phyloP scores from a whole-genome alignment of 306 rosid genomes.

The Erythrophleum fordii region DNA sequence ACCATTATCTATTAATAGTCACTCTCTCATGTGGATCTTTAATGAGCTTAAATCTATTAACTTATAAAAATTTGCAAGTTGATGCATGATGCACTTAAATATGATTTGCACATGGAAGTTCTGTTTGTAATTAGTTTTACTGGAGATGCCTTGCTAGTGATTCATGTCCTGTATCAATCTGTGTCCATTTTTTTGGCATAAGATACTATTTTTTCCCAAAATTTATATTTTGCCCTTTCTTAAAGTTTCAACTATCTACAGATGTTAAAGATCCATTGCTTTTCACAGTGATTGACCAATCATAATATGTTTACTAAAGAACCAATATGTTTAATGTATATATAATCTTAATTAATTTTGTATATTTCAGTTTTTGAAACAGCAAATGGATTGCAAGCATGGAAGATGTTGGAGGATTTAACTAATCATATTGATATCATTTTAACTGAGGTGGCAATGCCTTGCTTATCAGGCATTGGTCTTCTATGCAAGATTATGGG shows the following conservation, averaged over 20 bases:
- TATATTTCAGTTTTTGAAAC: constrained; percentile 69
- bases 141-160: neutral
- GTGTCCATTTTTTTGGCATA: neutral
- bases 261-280: neutral
- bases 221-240: neutral
- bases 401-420: constrained; percentile 86
- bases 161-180: neutral
- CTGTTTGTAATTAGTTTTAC: neutral
- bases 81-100: neutral
- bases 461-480: constrained; percentile 80
- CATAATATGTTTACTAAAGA: neutral
- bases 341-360: constrained; percentile 15
- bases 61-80: neutral
- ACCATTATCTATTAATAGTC: neutral
- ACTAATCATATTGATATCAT: constrained; percentile 81
- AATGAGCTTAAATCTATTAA: too few species aligned
- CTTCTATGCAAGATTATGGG: constrained; percentile 84
- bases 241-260: neutral
- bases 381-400: constrained; percentile 85
- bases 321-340: neutral
- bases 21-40: neutral
- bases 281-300: neutral
- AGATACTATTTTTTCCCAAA: neutral
- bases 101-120: too few species aligned
- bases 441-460: constrained; percentile 91